Evolutionary conservation across 306 rosid species (phyloP).

Genomic region (Castanospermum australe): DNA sequence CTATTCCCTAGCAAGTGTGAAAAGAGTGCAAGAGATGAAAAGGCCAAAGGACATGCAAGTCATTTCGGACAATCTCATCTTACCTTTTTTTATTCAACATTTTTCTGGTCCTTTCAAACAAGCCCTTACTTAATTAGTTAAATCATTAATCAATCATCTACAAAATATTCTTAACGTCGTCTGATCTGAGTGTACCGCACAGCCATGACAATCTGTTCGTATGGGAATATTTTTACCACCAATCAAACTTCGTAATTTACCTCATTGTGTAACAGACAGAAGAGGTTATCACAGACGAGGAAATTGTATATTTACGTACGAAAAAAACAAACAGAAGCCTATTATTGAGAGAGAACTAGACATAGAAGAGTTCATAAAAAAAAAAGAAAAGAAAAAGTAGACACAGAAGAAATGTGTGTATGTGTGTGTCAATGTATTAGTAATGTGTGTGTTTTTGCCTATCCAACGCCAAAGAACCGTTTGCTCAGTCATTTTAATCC

Average conservation of each 20-base stretch:
- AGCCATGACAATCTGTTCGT: slow-evolving; percentile 30
- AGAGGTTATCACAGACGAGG: slow-evolving; percentile 10
- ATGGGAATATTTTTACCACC: neutral
- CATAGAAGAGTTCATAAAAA: no score
- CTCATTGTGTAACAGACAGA: neutral
- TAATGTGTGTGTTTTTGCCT: slow-evolving; percentile 2
- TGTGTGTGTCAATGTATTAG: slow-evolving; percentile 5
- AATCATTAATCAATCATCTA: neutral
- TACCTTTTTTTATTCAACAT: neutral
- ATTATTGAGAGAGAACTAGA: slow-evolving; percentile 36
- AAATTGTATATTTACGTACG: neutral
- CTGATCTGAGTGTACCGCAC: neutral
- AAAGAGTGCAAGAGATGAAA: neutral
- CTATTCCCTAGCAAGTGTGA: neutral
- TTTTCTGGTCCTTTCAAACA: slow-evolving; percentile 7
- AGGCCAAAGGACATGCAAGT: slow-evolving; percentile 37
- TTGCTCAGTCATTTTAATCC: slow-evolving; percentile 45
- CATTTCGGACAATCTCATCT: slow-evolving; percentile 14
- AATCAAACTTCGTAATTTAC: slow-evolving; percentile 8
- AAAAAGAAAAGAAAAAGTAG: no score
- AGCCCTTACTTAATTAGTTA: slow-evolving; percentile 1
- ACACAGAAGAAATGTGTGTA: slow-evolving; percentile 3
- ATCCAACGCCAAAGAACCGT: slow-evolving; percentile 39
- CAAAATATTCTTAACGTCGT: slow-evolving; percentile 22
- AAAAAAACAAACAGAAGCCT: slow-evolving; percentile 25